Evolutionary conservation across 306 rosid genomes (phyloP).

Genomic region (Quercus robur): DNA sequence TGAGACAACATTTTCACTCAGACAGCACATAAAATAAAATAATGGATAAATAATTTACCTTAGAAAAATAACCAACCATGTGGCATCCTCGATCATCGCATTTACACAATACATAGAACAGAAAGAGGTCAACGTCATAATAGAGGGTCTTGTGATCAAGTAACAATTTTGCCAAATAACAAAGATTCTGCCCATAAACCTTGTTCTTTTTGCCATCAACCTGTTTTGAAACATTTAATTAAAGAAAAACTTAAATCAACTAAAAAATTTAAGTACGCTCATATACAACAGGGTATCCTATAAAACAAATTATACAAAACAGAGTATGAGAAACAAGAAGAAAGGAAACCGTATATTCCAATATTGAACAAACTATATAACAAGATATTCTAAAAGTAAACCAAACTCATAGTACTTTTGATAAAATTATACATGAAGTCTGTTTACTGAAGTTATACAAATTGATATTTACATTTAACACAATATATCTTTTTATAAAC

Average conservation of each 20-base stretch:
- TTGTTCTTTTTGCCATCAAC: slow-evolving; percentile 99
- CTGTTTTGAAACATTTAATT: slow-evolving; percentile 44
- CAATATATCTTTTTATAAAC: not conserved
- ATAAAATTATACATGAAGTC: not conserved
- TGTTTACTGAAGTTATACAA: not conserved
- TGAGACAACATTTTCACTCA: not conserved
- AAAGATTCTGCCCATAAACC: slow-evolving; percentile 98
- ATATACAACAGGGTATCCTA: not conserved
- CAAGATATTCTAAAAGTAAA: not conserved
- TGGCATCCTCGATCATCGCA: slow-evolving; percentile 99
- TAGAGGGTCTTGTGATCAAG: slow-evolving; percentile 99
- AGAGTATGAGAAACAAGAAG: not conserved
- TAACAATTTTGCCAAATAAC: slow-evolving; percentile 95
- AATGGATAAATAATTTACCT: slow-evolving; percentile 44
- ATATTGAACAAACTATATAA: not conserved
- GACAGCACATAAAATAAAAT: not conserved
- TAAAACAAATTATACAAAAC: not conserved
- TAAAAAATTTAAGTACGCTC: not conserved
- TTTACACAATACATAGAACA: slow-evolving; percentile 88
- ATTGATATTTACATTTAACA: not conserved
- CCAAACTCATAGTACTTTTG: not conserved
- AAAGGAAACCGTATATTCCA: not conserved
- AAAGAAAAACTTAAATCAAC: slow-evolving; percentile 1
- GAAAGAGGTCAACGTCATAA: slow-evolving; percentile 96
- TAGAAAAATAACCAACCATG: slow-evolving; percentile 99